Evolutionary conservation across 1,139 yeast genomes (phyloP), one percentile per base, ranked within the genome.

Genomic region (Candida tropicalis): DNA sequence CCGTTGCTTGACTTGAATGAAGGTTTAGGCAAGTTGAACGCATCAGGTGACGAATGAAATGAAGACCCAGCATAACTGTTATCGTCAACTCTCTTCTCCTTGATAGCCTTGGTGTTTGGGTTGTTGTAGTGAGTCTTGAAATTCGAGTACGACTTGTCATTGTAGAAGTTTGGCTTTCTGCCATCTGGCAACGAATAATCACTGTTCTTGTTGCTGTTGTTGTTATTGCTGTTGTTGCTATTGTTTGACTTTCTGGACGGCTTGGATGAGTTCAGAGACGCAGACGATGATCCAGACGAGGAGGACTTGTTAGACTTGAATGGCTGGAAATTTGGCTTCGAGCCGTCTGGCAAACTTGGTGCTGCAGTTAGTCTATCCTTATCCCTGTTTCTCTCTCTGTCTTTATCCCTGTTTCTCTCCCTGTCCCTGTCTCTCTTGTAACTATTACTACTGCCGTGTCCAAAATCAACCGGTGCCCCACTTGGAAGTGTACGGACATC

Each of bases 11-110:
- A 6, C 45, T 60, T 64, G 55, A 79, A 79, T 3, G 80, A 69
- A 6, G 84, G 84, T 51, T 77, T 79, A 24, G 83, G 83, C 48
- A 79, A 68, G 29, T 77, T 74, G 49, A 77, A 62, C 3, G 83
- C 82, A 34, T 78, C 79, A 0, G 84, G 84, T 15, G 82, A 76
- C 17, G 79, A 73, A 58, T 75, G 80, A 55, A 79, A 79, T 32
- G 82, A 75, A 33, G 82, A 74, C 13, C 84, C 84, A 41, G 84
- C 84, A 58, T 77, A 79, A 7, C 34, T 23, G 39, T 28, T 44
- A 12, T 31, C 70, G 52, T 60, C 72, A 10, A 46, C 36, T 42
- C 59, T 58, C 50, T 51, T 54, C 29, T 53, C 52, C 39, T 50
- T 53, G 37, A 45, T 50, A 12, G 52, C 45, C 11, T 40, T 33